Evolutionary conservation across 257 asterid species (phyloP).

Genomic region (Solanum bulbocastanum): DNA sequence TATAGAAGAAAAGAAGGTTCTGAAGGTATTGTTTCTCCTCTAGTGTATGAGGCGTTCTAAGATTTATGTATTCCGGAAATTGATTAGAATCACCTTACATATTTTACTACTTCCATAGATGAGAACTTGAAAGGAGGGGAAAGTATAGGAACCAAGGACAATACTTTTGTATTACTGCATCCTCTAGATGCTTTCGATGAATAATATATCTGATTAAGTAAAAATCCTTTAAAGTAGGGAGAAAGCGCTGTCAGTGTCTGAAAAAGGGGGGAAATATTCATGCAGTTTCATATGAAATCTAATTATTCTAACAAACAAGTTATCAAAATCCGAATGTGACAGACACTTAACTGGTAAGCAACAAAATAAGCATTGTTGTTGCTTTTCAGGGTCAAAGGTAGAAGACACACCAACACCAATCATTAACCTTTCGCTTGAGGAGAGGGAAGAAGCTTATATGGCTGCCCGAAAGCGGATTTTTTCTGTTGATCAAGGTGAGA

Average conservation of each 20-base stretch:
- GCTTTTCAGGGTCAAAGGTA: background rate
- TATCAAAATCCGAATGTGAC: background rate
- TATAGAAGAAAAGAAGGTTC: constrained; percentile 39
- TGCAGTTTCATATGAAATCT: background rate
- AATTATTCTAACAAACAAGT: background rate
- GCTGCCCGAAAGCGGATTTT: constrained; percentile 69
- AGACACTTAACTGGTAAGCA: background rate
- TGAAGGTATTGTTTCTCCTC: constrained; percentile 37
- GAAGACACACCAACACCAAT: constrained; percentile 3
- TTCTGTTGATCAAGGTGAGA: constrained; percentile 31
- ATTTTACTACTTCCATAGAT: background rate
- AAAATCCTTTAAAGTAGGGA: background rate
- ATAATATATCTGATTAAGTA: background rate
- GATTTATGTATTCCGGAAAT: background rate
- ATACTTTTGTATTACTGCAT: background rate
- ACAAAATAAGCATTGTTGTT: background rate
- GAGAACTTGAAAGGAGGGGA: background rate
- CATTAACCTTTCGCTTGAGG: constrained; percentile 48
- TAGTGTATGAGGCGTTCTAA: background rate
- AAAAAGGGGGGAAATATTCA: background rate
- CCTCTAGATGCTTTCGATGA: background rate
- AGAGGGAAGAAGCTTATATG: constrained; percentile 61
- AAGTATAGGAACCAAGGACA: background rate
- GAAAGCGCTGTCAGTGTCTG: background rate
- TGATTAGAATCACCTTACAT: background rate